Percentiles rank a stretch among this genome's conserved stretches.
Evolutionary conservation across 2,329 filamentous ascomycete genomes (phyloP).

Genomic region (Coleophoma crateriformis): DNA sequence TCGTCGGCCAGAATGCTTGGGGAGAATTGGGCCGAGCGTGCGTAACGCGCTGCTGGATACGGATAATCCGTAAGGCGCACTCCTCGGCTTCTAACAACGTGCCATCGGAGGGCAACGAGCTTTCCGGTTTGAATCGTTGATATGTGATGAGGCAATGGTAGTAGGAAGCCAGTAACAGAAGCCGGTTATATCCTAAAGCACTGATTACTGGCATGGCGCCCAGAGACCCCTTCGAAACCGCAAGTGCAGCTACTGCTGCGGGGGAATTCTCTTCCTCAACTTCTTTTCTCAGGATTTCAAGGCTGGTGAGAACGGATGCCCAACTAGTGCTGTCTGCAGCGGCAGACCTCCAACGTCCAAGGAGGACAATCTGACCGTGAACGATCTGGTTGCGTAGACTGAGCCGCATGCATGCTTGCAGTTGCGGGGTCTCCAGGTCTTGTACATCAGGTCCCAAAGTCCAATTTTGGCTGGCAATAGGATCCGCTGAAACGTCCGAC

Average conservation of each 20-base stretch:
- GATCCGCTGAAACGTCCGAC: neutral
- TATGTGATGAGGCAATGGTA: neutral
- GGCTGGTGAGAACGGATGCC: neutral
- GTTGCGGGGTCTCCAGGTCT: neutral
- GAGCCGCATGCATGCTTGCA: neutral
- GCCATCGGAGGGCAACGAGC: neutral
- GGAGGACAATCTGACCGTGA: neutral
- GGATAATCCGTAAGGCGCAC: neutral
- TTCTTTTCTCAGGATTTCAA: neutral
- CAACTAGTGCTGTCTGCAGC: neutral
- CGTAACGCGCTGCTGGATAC: neutral
- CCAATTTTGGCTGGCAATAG: too few relatives aligned
- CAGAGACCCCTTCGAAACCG: neutral
- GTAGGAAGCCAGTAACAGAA: neutral
- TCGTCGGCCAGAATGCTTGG: neutral
- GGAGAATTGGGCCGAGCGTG: neutral
- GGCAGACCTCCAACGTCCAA: neutral
- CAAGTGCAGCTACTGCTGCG: neutral
- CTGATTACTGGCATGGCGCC: neutral
- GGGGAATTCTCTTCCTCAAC: neutral
- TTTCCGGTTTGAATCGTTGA: neutral
- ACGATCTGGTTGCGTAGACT: neutral
- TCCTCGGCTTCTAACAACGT: neutral
- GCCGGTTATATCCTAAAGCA: conserved; percentile 3
- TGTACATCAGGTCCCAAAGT: neutral